Evolutionary conservation across 306 rosid species (phyloP).

Genomic region (Sophora flavescens): DNA sequence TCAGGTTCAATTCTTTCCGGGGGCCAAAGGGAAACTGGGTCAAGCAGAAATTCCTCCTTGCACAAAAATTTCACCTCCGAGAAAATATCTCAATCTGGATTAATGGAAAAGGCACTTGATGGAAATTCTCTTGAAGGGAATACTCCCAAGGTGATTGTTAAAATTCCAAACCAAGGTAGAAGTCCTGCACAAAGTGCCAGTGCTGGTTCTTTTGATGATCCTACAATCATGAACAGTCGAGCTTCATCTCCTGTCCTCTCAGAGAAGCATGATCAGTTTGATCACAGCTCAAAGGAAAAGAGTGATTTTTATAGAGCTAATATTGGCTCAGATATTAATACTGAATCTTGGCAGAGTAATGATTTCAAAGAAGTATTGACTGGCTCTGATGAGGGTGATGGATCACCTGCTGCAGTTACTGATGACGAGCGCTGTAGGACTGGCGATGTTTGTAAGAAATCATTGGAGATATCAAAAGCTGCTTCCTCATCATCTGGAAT

Average conservation of each 20-base stretch:
- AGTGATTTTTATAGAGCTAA: constrained; percentile 53
- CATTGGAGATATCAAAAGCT: constrained; percentile 55
- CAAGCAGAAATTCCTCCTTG: constrained; percentile 59
- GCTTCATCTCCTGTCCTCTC: constrained; percentile 64
- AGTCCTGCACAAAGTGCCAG: constrained; percentile 68
- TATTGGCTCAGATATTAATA: constrained; percentile 55
- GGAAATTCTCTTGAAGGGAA: constrained; percentile 59
- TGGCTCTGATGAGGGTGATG: constrained; percentile 70
- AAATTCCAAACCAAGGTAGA: constrained; percentile 68
- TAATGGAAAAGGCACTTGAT: constrained; percentile 63
- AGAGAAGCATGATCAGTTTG: constrained; percentile 70
- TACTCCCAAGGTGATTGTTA: constrained; percentile 69
- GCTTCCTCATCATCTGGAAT: constrained; percentile 61
- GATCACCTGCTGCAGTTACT: constrained; percentile 52
- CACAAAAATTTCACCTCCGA: constrained; percentile 48
- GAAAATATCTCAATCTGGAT: constrained; percentile 50
- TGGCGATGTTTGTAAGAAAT: constrained; percentile 56
- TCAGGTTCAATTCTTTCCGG: constrained; percentile 57
- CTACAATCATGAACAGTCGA: constrained; percentile 56
- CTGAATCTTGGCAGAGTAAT: constrained; percentile 61
- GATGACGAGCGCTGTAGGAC: constrained; percentile 57
- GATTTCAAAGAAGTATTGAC: constrained; percentile 63
- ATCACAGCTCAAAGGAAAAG: constrained; percentile 58
- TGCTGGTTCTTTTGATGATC: constrained; percentile 67
- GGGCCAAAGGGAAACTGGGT: constrained; percentile 59